Evolutionary conservation across 495 filamentous ascomycete genomes (phyloP).

Genomic region (Evansstolkia leycettana): DNA sequence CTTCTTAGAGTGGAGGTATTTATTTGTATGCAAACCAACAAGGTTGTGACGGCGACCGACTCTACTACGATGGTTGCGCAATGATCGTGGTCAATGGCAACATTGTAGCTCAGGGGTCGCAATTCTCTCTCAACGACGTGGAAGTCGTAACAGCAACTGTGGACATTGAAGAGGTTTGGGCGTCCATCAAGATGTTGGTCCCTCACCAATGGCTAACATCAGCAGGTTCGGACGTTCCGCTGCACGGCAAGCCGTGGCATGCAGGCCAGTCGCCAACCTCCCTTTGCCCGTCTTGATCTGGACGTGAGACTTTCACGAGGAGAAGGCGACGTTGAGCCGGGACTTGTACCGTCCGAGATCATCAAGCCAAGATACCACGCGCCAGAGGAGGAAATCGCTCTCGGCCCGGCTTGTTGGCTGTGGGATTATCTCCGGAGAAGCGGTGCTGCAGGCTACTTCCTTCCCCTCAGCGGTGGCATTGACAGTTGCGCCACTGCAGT

Average conservation of each 20-base stretch:
- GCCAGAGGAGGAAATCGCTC: slow-evolving; percentile 65
- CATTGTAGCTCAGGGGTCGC: slow-evolving; percentile 56
- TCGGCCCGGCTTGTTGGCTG: slow-evolving; percentile 60
- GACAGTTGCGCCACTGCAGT: slow-evolving; percentile 45
- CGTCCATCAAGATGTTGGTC: slow-evolving; percentile 2
- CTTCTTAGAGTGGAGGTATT: slow-evolving; percentile 48
- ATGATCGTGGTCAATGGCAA: slow-evolving; percentile 69
- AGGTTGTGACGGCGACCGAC: slow-evolving; percentile 59
- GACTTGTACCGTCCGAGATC: slow-evolving; percentile 26
- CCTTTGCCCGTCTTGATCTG: slow-evolving; percentile 23
- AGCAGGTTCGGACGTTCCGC: slow-evolving; percentile 28
- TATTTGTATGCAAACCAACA: slow-evolving; percentile 66
- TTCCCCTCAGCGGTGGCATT: slow-evolving; percentile 64
- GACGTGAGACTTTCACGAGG: slow-evolving; percentile 22
- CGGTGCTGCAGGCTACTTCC: slow-evolving; percentile 43
- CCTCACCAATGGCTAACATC: not conserved
- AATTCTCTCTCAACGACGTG: slow-evolving; percentile 71
- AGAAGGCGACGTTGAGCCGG: slow-evolving; percentile 24
- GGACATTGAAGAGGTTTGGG: slow-evolving; percentile 64
- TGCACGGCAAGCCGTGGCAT: slow-evolving; percentile 22
- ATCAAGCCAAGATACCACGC: slow-evolving; percentile 41
- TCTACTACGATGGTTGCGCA: slow-evolving; percentile 61
- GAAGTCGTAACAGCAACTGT: slow-evolving; percentile 74
- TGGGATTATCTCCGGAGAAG: slow-evolving; percentile 77
- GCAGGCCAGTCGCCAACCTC: slow-evolving; percentile 26